Conservation (phyloP, 441 rosid genomes). For the Viola pubescens region DNA sequence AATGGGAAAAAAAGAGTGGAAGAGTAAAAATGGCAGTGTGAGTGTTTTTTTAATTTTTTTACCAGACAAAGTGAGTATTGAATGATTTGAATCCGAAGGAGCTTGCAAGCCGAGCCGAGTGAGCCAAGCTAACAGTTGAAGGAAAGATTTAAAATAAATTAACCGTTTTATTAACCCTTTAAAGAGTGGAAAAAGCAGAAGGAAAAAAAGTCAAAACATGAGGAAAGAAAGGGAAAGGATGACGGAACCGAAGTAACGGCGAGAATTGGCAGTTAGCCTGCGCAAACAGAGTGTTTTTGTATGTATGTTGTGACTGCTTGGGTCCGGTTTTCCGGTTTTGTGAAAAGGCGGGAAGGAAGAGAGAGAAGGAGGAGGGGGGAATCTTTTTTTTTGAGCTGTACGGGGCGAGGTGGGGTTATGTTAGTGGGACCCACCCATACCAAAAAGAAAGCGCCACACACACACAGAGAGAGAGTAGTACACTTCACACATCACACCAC, state of each 20-base stretch:
- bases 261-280: conserved; percentile 28
- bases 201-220: not conserved
- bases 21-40: no score
- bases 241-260: conserved; percentile 32
- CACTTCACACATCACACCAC: not conserved
- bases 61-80: no score
- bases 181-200: not conserved
- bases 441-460: not conserved
- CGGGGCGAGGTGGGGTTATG: conserved; percentile 9
- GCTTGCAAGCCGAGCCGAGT: conserved; percentile 5
- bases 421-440: conserved; percentile 21
- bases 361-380: conserved; percentile 5
- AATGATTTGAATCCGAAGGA: no score
- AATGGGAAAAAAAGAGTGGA: not conserved
- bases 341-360: not conserved
- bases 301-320: no score
- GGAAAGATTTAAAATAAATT: no score
- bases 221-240: not conserved
- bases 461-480: no score
- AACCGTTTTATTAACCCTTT: no score
- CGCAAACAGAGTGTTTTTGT: not conserved
- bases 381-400: conserved; percentile 18
- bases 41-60: no score
- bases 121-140: conserved; percentile 4
- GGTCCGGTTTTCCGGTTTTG: not conserved